Base-by-base conservation (phyloP, 371 early-diverging fungal genomes). In the Mucor racemosus region DNA sequence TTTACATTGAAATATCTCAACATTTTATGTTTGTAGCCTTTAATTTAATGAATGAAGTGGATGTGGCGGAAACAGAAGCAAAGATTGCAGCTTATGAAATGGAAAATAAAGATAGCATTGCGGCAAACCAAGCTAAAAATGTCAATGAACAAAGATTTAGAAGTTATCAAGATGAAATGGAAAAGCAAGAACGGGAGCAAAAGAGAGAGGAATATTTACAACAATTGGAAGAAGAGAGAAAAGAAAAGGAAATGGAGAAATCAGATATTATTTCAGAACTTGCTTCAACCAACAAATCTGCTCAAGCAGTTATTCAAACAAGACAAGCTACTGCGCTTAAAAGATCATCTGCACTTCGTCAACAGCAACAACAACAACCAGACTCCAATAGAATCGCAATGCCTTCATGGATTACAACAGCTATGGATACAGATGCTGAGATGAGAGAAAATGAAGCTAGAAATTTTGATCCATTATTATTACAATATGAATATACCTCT, bases 51-150 rank as follows among this genome's bases (percentile, higher is more conserved):
- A 90, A 96, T 72, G 94, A 92, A 56, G 89, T 92, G 17, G 91
- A 97, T 75, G 87, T 94, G 10, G 88, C 92, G 58, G 91, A 91
- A 65, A 94, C 94, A 11, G 89, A 93, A 58, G 92, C 85, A n/a
- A 75, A 81, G 40, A 94, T 98, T 44, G 88, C 91, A 48, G 79
- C 83, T 62, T 96, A 90, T 75, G 85, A 89, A 38, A 73, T 80
- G 14, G 95, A 95, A 68, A 95, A 98, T 72, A 86, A 89, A 55
- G 93, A 92, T 19, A 76, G 86, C 17, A 96, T 98, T 69, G 86
- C 85, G 39, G 85, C 81, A 55, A 94, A 92, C 74, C 81, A 79
- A 36, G 82, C 81, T 14, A 76, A 81, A 62, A 71, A 74, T 73
- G 88, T 86, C 14, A 84, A 84, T 60, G 86, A 88, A 64, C 76